A percentile compares a stretch with the other conserved stretches of the same genome.
Evolutionary conservation across 441 rosid genomes (phyloP).

Genomic region (Eutrema salsugineum): DNA sequence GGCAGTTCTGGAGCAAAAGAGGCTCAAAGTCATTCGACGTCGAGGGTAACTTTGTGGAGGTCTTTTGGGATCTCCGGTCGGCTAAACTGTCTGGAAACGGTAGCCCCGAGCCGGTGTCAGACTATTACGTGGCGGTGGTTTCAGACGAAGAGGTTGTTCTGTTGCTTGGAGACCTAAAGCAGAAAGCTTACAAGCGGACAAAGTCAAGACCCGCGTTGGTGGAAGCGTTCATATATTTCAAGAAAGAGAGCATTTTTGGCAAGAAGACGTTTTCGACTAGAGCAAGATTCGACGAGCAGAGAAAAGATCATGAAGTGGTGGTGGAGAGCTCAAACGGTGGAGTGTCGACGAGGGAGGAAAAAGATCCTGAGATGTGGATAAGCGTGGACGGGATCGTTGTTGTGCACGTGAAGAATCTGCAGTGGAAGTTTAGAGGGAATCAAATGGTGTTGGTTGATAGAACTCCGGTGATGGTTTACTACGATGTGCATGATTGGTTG

Average conservation of each 20-base stretch:
- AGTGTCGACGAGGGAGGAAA: constrained; percentile 17
- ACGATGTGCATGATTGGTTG: constrained; percentile 93
- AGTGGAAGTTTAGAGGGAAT: constrained; percentile 87
- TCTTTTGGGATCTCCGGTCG: constrained; percentile 78
- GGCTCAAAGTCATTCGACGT: constrained; percentile 64
- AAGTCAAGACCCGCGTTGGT: constrained; percentile 73
- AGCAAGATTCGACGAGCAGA: constrained; percentile 56
- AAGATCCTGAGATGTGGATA: constrained; percentile 66
- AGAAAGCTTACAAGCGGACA: constrained; percentile 65
- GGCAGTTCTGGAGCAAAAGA: constrained; percentile 94
- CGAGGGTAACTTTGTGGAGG: constrained; percentile 51
- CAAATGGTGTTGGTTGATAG: constrained; percentile 57
- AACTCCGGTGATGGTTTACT: constrained; percentile 63
- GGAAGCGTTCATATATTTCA: constrained; percentile 66
- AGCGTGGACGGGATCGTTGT: constrained; percentile 72
- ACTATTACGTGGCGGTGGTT: constrained; percentile 73
- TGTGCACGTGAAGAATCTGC: constrained; percentile 71
- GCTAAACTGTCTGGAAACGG: constrained; percentile 60
- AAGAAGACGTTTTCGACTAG: constrained; percentile 69
- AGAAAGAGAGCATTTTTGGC: constrained; percentile 75
- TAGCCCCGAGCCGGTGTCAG: constrained; percentile 75
- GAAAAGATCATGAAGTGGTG: constrained; percentile 55
- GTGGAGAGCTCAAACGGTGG: constrained; percentile 37
- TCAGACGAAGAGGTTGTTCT: constrained; percentile 76
- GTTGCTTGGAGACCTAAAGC: constrained; percentile 76